Evolutionary conservation across 2,329 filamentous ascomycete species (phyloP), one percentile per base, ranked within the genome.

Genomic region (Aureobasidium subglaciale): DNA sequence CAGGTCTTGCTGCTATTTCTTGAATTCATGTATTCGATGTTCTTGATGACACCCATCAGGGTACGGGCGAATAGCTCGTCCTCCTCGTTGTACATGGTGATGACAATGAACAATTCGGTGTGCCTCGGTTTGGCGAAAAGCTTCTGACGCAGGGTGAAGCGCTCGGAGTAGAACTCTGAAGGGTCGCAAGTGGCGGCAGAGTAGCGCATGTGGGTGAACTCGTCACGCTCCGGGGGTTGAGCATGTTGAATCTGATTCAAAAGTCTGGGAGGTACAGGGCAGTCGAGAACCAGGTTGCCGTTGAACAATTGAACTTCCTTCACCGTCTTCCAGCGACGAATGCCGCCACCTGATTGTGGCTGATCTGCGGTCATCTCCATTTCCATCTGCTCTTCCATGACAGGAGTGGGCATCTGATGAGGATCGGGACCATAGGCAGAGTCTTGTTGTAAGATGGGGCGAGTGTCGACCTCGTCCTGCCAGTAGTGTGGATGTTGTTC

Each of bases 31-130:
- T 92, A 91, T 70, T 96, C 92, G 63, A 99, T 89, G 70, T 99
- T 99, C 76, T 99, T 97, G 78, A 97, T 92, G 5, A 99, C 90
- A 70, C 93, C 93, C 48, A 86, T 88, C 89, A 99, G 89, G 4
- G 93, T 97, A 38, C 93, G 85, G 22, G 93, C 90, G 68, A 99
- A 96, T 58, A 96, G 78, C 62, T 97, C 85, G 65, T 99, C 93
- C 70, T 99, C 92, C 68, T 99, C 93, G 68, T 99, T 99, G 76
- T 99, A 99, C 92, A 96, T 96, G 57, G 92, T 97, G 54, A 97
- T 84, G 30, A 91, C 92, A 65, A 97, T 96, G 71, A 97, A 96
- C 1, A 97, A 77, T 73, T 97, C 92, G 0, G 92, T 96, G 67
- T 96, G 88, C 55, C 92, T 81, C 3, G 90, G 87, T 71, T 96